These are phyloP conservation scores for Fusarium cyanostomum DNA, from an alignment of 2,329 filamentous ascomycete genomes.

Conservation along the genomic window DNA sequence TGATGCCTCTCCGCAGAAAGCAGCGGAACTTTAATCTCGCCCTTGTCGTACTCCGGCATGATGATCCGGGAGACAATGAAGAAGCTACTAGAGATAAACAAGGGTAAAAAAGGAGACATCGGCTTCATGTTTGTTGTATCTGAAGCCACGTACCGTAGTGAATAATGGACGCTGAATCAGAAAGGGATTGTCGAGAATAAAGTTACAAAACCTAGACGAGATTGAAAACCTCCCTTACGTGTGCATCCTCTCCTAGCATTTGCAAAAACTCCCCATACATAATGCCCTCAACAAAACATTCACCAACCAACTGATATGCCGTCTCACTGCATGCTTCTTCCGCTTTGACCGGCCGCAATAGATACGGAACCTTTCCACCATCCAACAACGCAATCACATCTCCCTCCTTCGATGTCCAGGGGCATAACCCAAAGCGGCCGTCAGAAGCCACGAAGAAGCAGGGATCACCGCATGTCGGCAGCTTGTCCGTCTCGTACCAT, in stretches of 20 bases:
- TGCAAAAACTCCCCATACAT: conserved; percentile 25
- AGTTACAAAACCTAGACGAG: neutral
- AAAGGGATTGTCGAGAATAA: no score
- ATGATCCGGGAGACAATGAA: no score
- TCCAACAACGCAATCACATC: conserved; percentile 17
- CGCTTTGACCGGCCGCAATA: neutral
- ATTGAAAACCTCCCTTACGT: neutral
- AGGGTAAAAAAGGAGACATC: no score
- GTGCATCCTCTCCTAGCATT: neutral
- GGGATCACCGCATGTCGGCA: conserved; percentile 10
- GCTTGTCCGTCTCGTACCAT: conserved; percentile 3
- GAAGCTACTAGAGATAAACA: no score
- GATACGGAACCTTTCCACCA: conserved; percentile 27
- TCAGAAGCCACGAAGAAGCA: conserved; percentile 23
- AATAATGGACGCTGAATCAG: no score
- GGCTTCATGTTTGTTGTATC: no score
- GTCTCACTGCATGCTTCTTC: neutral
- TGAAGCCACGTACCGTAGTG: no score
- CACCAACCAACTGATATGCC: conserved; percentile 14
- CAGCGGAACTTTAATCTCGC: conserved; percentile 73
- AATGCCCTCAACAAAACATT: conserved; percentile 25
- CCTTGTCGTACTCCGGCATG: conserved; percentile 64
- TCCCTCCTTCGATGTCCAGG: conserved; percentile 21
- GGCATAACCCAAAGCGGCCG: conserved; percentile 19
- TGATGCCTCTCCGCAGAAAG: conserved; percentile 76